These are phyloP conservation scores for Rhodotorula sphaerocarpa DNA, from an alignment of 768 basidiomycete genomes.

Conservation along the genomic window DNA sequence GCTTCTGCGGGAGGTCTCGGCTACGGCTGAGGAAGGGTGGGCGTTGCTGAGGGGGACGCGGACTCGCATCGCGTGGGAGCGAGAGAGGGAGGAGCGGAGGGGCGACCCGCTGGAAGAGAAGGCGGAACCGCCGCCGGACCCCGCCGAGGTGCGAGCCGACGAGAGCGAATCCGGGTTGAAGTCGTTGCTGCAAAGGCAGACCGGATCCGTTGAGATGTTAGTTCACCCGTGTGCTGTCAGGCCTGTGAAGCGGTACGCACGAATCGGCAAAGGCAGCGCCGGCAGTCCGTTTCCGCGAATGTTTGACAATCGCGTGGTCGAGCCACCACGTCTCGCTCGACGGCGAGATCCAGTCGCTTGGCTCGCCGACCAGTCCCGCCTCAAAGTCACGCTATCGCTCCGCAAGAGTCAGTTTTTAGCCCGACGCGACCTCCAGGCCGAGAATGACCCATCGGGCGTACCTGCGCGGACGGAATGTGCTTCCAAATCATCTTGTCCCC, in stretches of 20 bases:
- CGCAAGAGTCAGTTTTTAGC: no score
- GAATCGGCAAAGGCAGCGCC: neutral
- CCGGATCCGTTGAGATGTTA: no score
- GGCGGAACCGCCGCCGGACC: neutral
- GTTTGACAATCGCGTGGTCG: slow-evolving; percentile 10
- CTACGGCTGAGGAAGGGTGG: neutral
- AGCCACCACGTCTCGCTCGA: slow-evolving; percentile 26
- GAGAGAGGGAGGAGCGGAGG: neutral
- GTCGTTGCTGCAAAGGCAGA: neutral
- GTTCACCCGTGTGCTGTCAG: no score
- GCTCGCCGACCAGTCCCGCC: slow-evolving; percentile 7
- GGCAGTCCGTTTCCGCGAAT: neutral
- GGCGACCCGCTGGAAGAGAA: neutral
- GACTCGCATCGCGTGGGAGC: slow-evolving; percentile 13
- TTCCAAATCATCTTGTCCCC: slow-evolving; percentile 25
- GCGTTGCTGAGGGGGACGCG: slow-evolving; percentile 1
- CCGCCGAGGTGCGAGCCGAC: neutral
- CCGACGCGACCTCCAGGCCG: neutral
- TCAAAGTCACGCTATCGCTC: slow-evolving; percentile 5
- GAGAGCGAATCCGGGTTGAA: slow-evolving; percentile 9
- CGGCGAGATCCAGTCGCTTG: slow-evolving; percentile 16
- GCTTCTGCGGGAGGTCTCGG: no score
- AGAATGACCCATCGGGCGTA: no score
- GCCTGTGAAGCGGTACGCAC: neutral
- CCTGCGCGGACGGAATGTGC: slow-evolving; percentile 12